Percentiles rank a stretch among this genome's conserved stretches.
Evolutionary conservation across 2,329 filamentous ascomycete species (phyloP).

Genomic region (Diplodia sapinea): DNA sequence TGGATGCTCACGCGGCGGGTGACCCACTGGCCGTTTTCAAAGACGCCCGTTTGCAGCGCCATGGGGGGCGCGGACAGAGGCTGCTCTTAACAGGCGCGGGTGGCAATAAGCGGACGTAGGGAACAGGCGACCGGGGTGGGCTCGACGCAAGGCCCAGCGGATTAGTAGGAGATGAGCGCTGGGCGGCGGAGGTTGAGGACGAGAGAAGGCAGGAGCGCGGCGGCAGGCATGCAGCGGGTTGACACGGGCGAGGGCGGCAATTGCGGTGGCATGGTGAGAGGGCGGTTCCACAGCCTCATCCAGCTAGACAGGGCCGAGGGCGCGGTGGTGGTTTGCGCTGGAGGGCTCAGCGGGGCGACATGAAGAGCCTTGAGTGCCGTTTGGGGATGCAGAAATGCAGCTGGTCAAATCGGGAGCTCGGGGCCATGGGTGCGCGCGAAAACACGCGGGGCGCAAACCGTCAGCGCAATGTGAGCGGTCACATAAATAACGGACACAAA

Average conservation of each 20-base stretch:
- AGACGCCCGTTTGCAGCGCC: conserved; percentile 35
- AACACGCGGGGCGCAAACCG: conserved; percentile 17
- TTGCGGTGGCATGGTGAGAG: conserved; percentile 30
- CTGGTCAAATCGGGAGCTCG: conserved; percentile 15
- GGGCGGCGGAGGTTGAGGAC: not conserved
- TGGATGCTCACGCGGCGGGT: conserved; percentile 49
- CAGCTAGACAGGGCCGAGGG: conserved; percentile 2
- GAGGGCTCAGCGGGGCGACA: conserved; percentile 14
- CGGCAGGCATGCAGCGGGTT: conserved; percentile 19
- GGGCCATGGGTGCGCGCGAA: conserved; percentile 9
- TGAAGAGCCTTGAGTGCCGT: conserved; percentile 24
- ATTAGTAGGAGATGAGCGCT: conserved; percentile 1
- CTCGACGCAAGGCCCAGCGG: not conserved
- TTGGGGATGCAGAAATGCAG: conserved; percentile 28
- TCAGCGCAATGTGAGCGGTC: conserved; percentile 25
- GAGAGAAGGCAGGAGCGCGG: not conserved
- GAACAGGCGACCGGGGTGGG: not conserved
- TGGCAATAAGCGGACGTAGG: conserved; percentile 6
- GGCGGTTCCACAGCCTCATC: conserved; percentile 18
- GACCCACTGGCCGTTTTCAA: conserved; percentile 45
- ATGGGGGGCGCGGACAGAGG: conserved; percentile 26
- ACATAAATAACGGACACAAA: conserved; percentile 4
- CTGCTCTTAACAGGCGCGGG: not conserved
- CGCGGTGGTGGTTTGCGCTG: conserved; percentile 4
- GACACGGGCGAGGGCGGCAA: conserved; percentile 27